phyloP scores from a whole-genome alignment of 2,329 filamentous ascomycete species.

The Colletotrichum chrysophilum region DNA sequence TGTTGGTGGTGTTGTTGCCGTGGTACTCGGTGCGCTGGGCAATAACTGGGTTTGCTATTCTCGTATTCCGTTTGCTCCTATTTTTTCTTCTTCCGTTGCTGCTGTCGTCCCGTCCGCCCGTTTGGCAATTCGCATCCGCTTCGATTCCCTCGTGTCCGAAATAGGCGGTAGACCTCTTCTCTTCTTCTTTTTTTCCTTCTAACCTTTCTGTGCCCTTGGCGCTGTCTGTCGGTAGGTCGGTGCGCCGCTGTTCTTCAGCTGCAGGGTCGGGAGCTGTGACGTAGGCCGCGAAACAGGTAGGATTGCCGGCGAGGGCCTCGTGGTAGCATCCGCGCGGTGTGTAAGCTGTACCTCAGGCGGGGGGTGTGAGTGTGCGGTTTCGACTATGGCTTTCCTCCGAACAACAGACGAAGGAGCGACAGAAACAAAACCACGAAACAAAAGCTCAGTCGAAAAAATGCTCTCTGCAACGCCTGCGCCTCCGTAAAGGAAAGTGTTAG shows the following conservation, averaged over 20 bases:
- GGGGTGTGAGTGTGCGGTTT: neutral
- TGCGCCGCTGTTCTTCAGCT: neutral
- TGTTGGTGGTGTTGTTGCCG: neutral
- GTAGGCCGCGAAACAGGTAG: constrained; percentile 3
- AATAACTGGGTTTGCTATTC: neutral
- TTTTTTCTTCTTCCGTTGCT: neutral
- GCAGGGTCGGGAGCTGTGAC: constrained; percentile 5
- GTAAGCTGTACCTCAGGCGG: neutral
- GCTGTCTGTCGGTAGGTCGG: neutral
- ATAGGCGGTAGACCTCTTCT: neutral
- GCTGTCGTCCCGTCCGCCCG: neutral
- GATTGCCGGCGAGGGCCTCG: neutral
- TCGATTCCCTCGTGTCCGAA: neutral
- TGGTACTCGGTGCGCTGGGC: neutral
- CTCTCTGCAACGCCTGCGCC: neutral
- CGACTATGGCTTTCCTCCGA: neutral
- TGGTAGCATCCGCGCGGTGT: neutral
- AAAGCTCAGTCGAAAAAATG: neutral
- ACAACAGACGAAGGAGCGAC: neutral
- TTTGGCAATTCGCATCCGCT: neutral
- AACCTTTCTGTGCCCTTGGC: neutral
- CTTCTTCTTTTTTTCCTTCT: neutral
- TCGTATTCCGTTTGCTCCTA: neutral
- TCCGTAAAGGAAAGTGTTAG: neutral
- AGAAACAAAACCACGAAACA: neutral